Conservation (phyloP, 1,284 basidiomycete genomes). For the Erythrobasidium hasegawianum region DNA sequence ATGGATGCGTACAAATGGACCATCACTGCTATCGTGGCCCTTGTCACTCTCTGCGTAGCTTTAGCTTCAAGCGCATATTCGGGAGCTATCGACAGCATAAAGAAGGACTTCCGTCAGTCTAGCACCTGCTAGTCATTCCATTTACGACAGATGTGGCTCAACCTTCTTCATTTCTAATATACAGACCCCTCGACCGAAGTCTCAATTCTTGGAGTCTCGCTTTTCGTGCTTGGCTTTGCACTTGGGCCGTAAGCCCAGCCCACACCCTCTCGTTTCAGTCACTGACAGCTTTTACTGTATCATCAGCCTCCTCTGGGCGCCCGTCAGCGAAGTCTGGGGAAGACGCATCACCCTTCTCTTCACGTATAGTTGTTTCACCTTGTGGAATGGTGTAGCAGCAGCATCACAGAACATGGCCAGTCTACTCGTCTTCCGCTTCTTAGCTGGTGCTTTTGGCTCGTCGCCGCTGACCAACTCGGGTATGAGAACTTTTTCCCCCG, state of each 20-base stretch:
- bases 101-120: conserved; percentile 38
- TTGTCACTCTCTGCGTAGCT: conserved; percentile 53
- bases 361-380: conserved; percentile 57
- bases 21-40: conserved; percentile 39
- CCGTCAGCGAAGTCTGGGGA: conserved; percentile 62
- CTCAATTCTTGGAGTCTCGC: not conserved
- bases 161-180: too few species aligned
- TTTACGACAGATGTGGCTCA: too few species aligned
- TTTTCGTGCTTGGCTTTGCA: conserved; percentile 40
- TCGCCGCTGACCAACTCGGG: conserved; percentile 53
- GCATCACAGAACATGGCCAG: conserved; percentile 59
- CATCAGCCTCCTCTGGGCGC: conserved; percentile 42
- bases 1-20: conserved; percentile 27
- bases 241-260: conserved; percentile 23
- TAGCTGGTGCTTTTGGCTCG: conserved; percentile 62
- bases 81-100: conserved; percentile 42
- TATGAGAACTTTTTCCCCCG: not conserved
- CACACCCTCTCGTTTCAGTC: too few species aligned
- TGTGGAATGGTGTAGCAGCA: conserved; percentile 64
- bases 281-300: too few species aligned
- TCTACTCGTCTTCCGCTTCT: conserved; percentile 58
- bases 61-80: conserved; percentile 47
- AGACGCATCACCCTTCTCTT: conserved; percentile 58
- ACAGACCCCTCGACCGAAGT: too few species aligned
- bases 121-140: too few species aligned